Evolutionary conservation across 352 stramenopile species (phyloP), one percentile per base, ranked within the genome.

Genomic region (Globisporangium spiculum): DNA sequence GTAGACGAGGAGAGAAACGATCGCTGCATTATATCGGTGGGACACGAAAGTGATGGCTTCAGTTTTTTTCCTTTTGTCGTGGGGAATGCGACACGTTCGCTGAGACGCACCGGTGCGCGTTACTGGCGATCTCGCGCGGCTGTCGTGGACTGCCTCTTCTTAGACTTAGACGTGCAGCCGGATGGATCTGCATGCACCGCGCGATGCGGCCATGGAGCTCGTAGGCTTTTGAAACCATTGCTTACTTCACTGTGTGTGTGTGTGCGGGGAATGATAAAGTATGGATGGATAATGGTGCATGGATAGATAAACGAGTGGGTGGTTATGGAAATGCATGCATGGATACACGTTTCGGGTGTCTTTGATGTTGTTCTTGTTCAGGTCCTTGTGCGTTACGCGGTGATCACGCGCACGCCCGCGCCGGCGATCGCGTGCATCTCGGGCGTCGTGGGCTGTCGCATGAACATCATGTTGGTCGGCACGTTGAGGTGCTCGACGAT

Each of bases 391-490:
- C 27, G 67, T 78, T 22, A 91, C 73, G 69, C 97, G 91, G 97
- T 76, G 68, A 96, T 96, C 34, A 96, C 86, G n/a, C 88, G 79
- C 36, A 96, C 81, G 4, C 88, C 88, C 18, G 86, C 75, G 7
- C 77, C 76, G n/a, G 82, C 82, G 6, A 97, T 80, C n/a, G 89
- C 88, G 68, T 96, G 86, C 2, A 70, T 74, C 26, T 67, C 80
- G 9, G 68, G 46, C 41, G 86, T 77, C 66, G 93, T 84, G 2
- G 89, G 88, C 67, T 92, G 91, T 22, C 76, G 85, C 69, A 97
- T 96, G 32, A 62, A 97, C 85, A 97, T 96, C 76, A 92, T 89
- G 70, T 94, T 96, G 65, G 81, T 86, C 1, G 80, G 79, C 10
- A 97, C 80, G 4, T 77, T 75, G 56, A 96, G 77, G 50, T 83